Percentiles rank a stretch among this genome's conserved stretches.
Evolutionary conservation across 176 grass and related monocot genomes (phyloP).

Genomic region (Oryza australiensis): DNA sequence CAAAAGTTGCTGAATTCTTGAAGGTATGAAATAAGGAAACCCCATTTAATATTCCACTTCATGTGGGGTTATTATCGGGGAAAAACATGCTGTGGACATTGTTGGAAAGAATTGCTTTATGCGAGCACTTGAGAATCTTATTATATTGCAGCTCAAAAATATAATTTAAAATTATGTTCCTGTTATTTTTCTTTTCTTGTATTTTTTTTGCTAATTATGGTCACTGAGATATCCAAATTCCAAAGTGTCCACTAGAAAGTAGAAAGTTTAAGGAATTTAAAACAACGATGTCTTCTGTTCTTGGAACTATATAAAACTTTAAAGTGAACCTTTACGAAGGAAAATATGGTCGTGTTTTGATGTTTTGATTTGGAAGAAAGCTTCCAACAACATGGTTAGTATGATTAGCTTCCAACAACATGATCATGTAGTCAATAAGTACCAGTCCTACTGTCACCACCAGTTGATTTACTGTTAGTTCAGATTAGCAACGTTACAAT

Average conservation of each 20-base stretch:
- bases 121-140: neutral
- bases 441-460: neutral
- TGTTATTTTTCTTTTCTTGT: neutral
- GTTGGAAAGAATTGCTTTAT: neutral
- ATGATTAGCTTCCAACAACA: neutral
- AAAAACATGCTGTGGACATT: neutral
- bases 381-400: neutral
- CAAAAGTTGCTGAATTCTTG: slow-evolving; percentile 81
- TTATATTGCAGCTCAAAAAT: slow-evolving; percentile 16
- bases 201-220: neutral
- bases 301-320: neutral
- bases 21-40: slow-evolving; percentile 60
- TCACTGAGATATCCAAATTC: neutral
- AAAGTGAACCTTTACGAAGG: neutral
- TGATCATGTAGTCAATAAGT: neutral
- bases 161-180: neutral
- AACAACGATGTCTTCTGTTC: neutral
- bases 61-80: neutral
- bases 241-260: neutral
- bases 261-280: neutral
- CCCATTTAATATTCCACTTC: slow-evolving; percentile 17
- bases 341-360: neutral
- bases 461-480: neutral
- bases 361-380: slow-evolving; percentile 15
- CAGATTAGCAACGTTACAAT: slow-evolving; percentile 9